A percentile compares a stretch with the other conserved stretches of the same genome.
These are phyloP conservation scores for Chenopodium berlandieri DNA, from an alignment of 148 eudicot species.

Conservation along the genomic window DNA sequence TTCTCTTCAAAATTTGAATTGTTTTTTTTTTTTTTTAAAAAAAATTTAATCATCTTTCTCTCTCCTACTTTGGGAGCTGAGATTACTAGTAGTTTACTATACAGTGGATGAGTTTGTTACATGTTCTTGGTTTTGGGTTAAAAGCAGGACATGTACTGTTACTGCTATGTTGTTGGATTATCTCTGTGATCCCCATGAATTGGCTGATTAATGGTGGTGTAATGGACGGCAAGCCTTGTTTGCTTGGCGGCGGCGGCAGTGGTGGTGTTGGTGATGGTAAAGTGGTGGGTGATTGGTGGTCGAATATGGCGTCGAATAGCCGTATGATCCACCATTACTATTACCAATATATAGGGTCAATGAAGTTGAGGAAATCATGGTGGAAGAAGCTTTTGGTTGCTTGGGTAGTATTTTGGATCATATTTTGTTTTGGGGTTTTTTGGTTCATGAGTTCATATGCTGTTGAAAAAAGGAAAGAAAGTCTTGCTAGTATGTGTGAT, in stretches of 20 bases:
- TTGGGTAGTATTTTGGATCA: constrained; percentile 57
- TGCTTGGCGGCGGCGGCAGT: constrained; percentile 16
- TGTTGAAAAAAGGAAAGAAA: constrained; percentile 81
- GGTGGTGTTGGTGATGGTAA: constrained; percentile 37
- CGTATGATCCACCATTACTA: constrained; percentile 53
- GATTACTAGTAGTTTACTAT: not conserved
- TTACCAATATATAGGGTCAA: constrained; percentile 51
- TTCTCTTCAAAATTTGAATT: constrained; percentile 20
- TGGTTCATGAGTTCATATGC: constrained; percentile 63
- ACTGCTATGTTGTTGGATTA: constrained; percentile 68
- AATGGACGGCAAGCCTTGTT: constrained; percentile 51
- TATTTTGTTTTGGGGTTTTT: constrained; percentile 42
- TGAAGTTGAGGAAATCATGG: constrained; percentile 52
- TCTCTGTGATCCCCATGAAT: constrained; percentile 66
- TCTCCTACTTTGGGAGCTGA: not conserved
- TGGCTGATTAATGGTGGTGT: constrained; percentile 57
- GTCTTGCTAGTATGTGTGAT: constrained; percentile 89
- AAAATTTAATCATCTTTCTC: not conserved
- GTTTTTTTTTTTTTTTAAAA: not conserved
- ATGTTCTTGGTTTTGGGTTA: constrained; percentile 68
- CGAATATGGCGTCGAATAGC: constrained; percentile 38
- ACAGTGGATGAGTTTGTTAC: constrained; percentile 70
- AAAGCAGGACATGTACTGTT: constrained; percentile 61
- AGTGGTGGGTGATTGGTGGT: constrained; percentile 50
- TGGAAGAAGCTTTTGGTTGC: constrained; percentile 59